Percentiles rank a stretch among this genome's conserved stretches.
These are phyloP conservation scores for Fusarium odoratissimum DNA, from an alignment of 2,329 filamentous ascomycete species.

Conservation along the genomic window DNA sequence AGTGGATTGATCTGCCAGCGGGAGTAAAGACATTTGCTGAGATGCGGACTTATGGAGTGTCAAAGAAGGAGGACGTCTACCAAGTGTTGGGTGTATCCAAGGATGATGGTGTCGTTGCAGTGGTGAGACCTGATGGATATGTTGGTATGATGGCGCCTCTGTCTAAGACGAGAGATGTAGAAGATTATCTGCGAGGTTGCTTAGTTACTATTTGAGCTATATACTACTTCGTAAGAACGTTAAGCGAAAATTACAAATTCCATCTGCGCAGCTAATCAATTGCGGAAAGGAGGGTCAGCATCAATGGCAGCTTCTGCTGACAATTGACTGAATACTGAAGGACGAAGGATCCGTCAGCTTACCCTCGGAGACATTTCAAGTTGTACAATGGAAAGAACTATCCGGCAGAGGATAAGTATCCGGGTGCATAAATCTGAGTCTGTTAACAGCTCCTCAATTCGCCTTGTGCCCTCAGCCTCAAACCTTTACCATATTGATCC, in stretches of 20 bases:
- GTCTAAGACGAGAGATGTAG: accelerated
- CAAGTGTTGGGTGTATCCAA: background rate
- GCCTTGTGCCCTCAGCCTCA: accelerated
- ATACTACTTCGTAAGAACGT: accelerated
- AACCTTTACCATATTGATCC: background rate
- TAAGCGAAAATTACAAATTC: accelerated
- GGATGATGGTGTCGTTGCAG: background rate
- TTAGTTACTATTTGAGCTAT: background rate
- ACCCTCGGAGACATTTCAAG: background rate
- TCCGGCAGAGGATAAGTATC: background rate
- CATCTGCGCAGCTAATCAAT: accelerated
- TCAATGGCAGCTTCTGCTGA: background rate
- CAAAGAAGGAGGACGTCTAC: conserved; percentile 5
- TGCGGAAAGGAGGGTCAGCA: background rate
- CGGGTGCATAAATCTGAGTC: background rate
- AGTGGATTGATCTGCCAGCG: conserved; percentile 7
- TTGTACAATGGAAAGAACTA: background rate
- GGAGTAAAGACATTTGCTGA: background rate
- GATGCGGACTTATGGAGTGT: conserved; percentile 5
- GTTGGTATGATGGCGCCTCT: conserved; percentile 7
- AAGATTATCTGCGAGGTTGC: background rate
- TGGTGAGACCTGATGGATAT: conserved; percentile 19
- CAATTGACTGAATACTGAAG: no score
- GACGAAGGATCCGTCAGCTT: background rate
- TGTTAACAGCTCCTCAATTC: background rate